Evolutionary conservation across 2,329 filamentous ascomycete species (phyloP).

Genomic region (Phaeosphaeria sp.): DNA sequence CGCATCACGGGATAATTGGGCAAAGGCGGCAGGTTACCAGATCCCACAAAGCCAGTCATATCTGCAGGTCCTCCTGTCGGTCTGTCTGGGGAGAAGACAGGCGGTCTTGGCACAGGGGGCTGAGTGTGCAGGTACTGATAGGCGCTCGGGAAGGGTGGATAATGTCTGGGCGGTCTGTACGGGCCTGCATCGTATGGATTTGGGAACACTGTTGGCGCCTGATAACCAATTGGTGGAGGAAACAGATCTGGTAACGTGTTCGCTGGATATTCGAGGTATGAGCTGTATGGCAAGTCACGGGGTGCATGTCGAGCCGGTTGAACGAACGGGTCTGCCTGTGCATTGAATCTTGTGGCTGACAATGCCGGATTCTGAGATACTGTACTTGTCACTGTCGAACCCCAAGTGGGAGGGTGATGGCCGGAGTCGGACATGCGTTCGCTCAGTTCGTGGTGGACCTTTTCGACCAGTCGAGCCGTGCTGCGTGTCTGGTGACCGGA

Average conservation of each 20-base stretch:
- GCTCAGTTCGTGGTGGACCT: not conserved
- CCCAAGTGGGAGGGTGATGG: conserved; percentile 22
- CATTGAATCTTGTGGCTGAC: conserved; percentile 22
- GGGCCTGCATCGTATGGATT: conserved; percentile 12
- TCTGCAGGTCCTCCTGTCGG: conserved; percentile 8
- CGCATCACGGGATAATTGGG: conserved; percentile 12
- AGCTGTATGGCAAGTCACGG: conserved; percentile 14
- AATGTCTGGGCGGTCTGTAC: conserved; percentile 15
- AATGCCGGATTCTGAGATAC: conserved; percentile 26
- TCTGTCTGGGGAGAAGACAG: conserved; percentile 24
- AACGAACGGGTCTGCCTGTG: conserved; percentile 18
- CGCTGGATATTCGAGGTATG: conserved; percentile 12
- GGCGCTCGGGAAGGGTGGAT: conserved; percentile 10
- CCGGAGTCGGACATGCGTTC: conserved; percentile 36
- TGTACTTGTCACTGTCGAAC: conserved; percentile 22
- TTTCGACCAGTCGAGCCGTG: conserved; percentile 2
- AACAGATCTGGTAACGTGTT: conserved; percentile 16
- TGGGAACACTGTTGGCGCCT: conserved; percentile 13
- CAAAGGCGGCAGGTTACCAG: conserved; percentile 6
- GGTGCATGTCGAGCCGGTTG: conserved; percentile 15
- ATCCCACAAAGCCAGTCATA: conserved; percentile 7
- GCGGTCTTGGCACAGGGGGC: conserved; percentile 15
- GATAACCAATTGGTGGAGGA: conserved; percentile 10
- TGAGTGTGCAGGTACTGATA: conserved; percentile 11
- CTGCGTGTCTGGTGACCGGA: conserved; percentile 2